phyloP scores from a whole-genome alignment of 192 early-diverging fungal species.

The Entophlyctis luteolus region DNA sequence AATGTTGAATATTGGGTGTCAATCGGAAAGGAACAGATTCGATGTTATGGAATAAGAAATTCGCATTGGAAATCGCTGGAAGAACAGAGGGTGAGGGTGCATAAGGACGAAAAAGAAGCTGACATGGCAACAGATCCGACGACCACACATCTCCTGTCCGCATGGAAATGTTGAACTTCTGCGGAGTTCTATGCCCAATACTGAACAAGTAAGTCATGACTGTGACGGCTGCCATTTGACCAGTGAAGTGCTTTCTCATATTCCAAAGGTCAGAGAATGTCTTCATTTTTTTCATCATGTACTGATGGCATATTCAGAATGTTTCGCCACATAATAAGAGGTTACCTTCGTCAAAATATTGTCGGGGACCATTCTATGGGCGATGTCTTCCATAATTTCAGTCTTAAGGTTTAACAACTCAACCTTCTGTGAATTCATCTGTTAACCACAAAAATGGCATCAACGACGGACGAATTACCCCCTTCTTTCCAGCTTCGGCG shows the following conservation, averaged over 20 bases:
- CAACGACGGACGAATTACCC: slow-evolving; percentile 28
- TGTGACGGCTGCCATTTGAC: slow-evolving; percentile 80
- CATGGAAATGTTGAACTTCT: slow-evolving; percentile 83
- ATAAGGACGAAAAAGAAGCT: background rate
- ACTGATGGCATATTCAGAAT: slow-evolving; percentile 35
- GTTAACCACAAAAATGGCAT: background rate
- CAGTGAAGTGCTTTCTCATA: slow-evolving; percentile 89
- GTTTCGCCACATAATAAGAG: background rate
- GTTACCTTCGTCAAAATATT: slow-evolving; percentile 76
- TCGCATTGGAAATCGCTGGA: slow-evolving; percentile 30
- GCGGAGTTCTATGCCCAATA: slow-evolving; percentile 80
- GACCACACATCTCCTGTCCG: slow-evolving; percentile 82
- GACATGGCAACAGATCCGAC: slow-evolving; percentile 80
- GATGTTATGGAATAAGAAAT: slow-evolving; percentile 54
- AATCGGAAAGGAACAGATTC: slow-evolving; percentile 96
- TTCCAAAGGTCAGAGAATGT: slow-evolving; percentile 90
- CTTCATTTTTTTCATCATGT: slow-evolving; percentile 66
- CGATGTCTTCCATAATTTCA: slow-evolving; percentile 85
- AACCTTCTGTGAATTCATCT: slow-evolving; percentile 40
- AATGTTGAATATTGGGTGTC: slow-evolving; percentile 95
- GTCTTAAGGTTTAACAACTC: slow-evolving; percentile 75
- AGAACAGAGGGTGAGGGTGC: background rate
- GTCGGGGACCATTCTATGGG: slow-evolving; percentile 76
- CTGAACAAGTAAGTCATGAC: slow-evolving; percentile 91
- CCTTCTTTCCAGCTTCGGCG: slow-evolving; percentile 48